A percentile compares a stretch with the other conserved stretches of the same genome.
phyloP scores from a whole-genome alignment of 176 grass and related monocot genomes.

The Bolboschoenus planiculmis region DNA sequence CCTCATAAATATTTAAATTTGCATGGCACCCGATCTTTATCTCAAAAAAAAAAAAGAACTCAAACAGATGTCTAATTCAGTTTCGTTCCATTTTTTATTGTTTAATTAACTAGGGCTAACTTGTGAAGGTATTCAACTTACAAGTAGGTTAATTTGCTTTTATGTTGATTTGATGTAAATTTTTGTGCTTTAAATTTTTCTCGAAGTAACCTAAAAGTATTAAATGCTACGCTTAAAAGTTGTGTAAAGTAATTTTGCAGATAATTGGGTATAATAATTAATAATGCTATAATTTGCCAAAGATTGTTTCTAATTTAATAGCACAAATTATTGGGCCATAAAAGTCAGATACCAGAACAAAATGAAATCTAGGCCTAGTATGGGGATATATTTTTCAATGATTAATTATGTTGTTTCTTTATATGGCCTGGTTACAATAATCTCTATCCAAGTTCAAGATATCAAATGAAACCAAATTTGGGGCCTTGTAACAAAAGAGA shows the following conservation, averaged over 20 bases:
- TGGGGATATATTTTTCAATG: not conserved
- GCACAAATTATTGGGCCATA: not conserved
- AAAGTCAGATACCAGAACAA: not conserved
- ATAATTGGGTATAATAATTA: not conserved
- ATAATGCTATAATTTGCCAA: not conserved
- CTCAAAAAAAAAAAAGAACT: not conserved
- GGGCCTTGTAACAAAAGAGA: not conserved
- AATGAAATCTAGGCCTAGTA: not conserved
- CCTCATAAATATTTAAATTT: not conserved
- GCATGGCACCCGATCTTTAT: no score
- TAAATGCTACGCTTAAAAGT: not conserved
- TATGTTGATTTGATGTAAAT: not conserved
- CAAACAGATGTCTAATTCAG: not conserved
- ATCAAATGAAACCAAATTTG: not conserved
- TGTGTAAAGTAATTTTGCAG: not conserved
- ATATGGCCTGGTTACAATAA: not conserved
- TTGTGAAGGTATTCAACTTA: not conserved
- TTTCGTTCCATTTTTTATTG: not conserved
- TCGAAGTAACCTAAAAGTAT: not conserved
- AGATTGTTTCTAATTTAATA: not conserved
- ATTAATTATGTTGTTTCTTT: not conserved
- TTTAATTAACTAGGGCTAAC: not conserved
- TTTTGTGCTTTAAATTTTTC: not conserved
- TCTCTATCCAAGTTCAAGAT: not conserved
- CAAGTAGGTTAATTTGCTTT: not conserved